phyloP scores from a whole-genome alignment of 768 basidiomycete genomes.

The Gloeophyllum trabeum region DNA sequence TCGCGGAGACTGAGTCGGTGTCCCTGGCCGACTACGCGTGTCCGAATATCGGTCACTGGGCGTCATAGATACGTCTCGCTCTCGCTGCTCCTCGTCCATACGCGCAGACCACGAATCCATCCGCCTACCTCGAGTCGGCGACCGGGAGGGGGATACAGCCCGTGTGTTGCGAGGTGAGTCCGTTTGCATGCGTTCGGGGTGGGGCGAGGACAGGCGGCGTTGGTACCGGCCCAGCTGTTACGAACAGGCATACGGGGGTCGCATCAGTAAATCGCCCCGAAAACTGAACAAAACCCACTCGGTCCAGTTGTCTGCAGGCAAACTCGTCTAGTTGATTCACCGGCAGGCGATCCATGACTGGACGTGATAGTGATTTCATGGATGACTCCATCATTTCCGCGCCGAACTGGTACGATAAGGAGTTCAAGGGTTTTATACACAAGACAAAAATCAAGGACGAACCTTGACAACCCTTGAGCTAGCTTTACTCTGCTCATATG shows the following conservation, averaged over 20 bases:
- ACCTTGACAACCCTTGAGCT: constrained; percentile 82
- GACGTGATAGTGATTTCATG: constrained; percentile 69
- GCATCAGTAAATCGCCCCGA: background rate
- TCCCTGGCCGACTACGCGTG: no score
- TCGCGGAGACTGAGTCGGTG: no score
- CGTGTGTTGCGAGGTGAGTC: no score
- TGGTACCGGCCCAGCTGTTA: background rate
- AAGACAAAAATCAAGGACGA: constrained; percentile 10
- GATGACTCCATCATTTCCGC: constrained; percentile 82
- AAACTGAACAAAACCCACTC: constrained; percentile 33
- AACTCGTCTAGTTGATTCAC: constrained; percentile 77
- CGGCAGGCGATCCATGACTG: constrained; percentile 71
- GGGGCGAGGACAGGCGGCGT: no score
- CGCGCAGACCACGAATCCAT: no score
- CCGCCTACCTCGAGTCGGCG: no score
- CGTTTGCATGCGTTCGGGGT: no score
- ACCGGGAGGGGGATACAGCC: no score
- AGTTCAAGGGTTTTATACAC: background rate
- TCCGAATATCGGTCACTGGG: no score
- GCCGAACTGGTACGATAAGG: constrained; percentile 46
- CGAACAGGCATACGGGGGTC: constrained; percentile 4
- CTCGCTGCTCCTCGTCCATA: no score
- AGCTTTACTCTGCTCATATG: constrained; percentile 77
- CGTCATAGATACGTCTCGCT: no score
- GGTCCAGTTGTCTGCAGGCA: constrained; percentile 79